Evolutionary conservation across 1,284 basidiomycete genomes (phyloP), one percentile per base, ranked within the genome.

Genomic region (Nidula niveotomentosa): DNA sequence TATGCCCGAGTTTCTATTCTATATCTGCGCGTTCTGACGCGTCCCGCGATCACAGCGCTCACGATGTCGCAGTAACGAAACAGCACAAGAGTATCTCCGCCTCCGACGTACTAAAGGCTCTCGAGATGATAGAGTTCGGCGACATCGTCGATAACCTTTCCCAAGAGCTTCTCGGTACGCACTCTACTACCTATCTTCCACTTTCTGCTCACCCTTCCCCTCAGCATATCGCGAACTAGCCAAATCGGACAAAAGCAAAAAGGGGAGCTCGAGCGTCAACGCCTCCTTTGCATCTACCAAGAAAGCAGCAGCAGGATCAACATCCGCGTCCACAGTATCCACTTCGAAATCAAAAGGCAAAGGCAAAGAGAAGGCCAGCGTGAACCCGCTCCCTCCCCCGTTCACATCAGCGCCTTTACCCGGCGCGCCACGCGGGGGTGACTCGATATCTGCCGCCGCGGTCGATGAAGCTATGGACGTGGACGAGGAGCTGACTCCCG

Each of bases 11-110:
- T 10, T 15, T 51, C 9, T 30, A 34, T 18, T 6, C 23, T 48
- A 15, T 51, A 39, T 34, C 36, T 47, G n/a, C 35, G 36, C 8
- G 33, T 53, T 47, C 53, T 44, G 53, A 53, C 49, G 51, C 52
- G 51, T 52, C 46, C 48, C 8, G 15, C 47, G 34, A 12, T 36
- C 7, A n/a, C 44, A 94, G 92, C 2, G 90, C 94, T 0, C 94
- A 96, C 63, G 94, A 96, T 61, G 85, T 92, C n/a, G 91, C 93
- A 0, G 72, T 81, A 13, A 84, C 85, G 5, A 90, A 93, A 58
- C 89, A 91, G 55, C 92, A 93, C 68, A 96, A 95, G 69, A 90
- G 88, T 58, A 91, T 96, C 51, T 89, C 89, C 2, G 92, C 93
- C 0, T 86, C 90, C 0, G 94, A 96, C 66, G 92, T 97, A 0